Evolutionary conservation across 2,329 filamentous ascomycete genomes (phyloP).

Genomic region (Fusarium redolens): DNA sequence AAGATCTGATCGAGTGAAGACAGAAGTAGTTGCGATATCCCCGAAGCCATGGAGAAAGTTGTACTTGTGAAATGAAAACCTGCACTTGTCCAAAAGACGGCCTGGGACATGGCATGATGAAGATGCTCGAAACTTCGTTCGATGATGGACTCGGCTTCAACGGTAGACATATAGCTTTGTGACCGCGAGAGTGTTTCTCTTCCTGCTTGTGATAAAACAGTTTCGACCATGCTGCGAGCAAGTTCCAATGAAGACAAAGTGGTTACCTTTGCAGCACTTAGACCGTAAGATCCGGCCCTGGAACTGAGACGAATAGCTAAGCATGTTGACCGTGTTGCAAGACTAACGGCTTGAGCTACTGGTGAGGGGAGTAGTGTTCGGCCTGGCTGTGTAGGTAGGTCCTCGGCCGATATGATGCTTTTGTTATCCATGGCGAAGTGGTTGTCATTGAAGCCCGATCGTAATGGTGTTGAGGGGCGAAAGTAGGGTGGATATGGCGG

Average conservation of each 20-base stretch:
- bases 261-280: slow-evolving; percentile 66
- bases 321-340: slow-evolving; percentile 70
- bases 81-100: slow-evolving; percentile 71
- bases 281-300: slow-evolving; percentile 62
- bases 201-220: slow-evolving; percentile 64
- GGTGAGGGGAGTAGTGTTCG: slow-evolving; percentile 67
- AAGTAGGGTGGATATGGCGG: neutral
- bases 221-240: slow-evolving; percentile 65
- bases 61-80: slow-evolving; percentile 69
- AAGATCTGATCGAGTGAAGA: slow-evolving; percentile 72
- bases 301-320: slow-evolving; percentile 66
- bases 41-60: slow-evolving; percentile 64
- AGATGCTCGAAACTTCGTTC: slow-evolving; percentile 67
- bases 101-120: slow-evolving; percentile 67
- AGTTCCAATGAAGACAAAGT: slow-evolving; percentile 69
- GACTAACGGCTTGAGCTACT: slow-evolving; percentile 68
- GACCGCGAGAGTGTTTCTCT: slow-evolving; percentile 60
- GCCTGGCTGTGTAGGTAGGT: slow-evolving; percentile 40
- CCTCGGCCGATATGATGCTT: slow-evolving; percentile 26
- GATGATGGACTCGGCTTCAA: slow-evolving; percentile 67
- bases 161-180: slow-evolving; percentile 58
- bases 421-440: slow-evolving; percentile 36
- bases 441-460: slow-evolving; percentile 15
- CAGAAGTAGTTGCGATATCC: slow-evolving; percentile 68
- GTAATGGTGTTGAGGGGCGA: neutral